Conservation (phyloP, 805 yeast genomes). For the Aciculoconidium aculeatum region DNA sequence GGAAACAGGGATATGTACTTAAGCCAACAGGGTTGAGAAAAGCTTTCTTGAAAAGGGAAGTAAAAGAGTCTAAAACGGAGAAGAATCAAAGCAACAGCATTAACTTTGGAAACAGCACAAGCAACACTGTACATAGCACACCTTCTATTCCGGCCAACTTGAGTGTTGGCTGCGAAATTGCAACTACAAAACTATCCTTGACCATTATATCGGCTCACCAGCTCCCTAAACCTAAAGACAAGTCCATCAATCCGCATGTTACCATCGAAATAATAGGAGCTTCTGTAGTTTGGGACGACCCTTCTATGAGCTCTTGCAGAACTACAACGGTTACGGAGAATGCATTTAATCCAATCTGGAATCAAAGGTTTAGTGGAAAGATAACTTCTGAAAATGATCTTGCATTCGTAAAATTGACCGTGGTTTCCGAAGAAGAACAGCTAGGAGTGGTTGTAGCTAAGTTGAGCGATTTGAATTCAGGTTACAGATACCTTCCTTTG, state of each 20-base stretch:
- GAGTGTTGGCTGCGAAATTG: no score
- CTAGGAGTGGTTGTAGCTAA: constrained; percentile 60
- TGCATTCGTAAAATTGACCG: constrained; percentile 47
- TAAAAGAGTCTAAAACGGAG: neutral
- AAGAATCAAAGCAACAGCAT: constrained; percentile 6
- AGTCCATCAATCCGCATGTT: constrained; percentile 54
- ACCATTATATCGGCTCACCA: constrained; percentile 84
- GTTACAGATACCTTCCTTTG: constrained; percentile 78
- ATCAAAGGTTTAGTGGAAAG: constrained; percentile 43
- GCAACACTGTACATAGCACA: no score
- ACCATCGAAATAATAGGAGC: constrained; percentile 55
- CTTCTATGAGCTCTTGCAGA: constrained; percentile 8
- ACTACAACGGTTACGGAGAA: constrained; percentile 45
- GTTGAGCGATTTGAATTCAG: constrained; percentile 59
- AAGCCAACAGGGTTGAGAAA: constrained; percentile 55
- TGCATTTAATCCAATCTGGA: constrained; percentile 90
- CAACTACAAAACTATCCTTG: no score
- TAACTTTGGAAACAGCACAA: constrained; percentile 19
- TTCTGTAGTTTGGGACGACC: constrained; percentile 17
- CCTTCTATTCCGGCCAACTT: no score
- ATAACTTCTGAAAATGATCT: constrained; percentile 37
- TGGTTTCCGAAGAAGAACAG: constrained; percentile 11
- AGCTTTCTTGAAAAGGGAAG: constrained; percentile 26
- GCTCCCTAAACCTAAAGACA: constrained; percentile 59
- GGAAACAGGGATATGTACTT: constrained; percentile 66